phyloP scores from a whole-genome alignment of 2,329 filamentous ascomycete genomes.

The Dothideomycetes sp. region DNA sequence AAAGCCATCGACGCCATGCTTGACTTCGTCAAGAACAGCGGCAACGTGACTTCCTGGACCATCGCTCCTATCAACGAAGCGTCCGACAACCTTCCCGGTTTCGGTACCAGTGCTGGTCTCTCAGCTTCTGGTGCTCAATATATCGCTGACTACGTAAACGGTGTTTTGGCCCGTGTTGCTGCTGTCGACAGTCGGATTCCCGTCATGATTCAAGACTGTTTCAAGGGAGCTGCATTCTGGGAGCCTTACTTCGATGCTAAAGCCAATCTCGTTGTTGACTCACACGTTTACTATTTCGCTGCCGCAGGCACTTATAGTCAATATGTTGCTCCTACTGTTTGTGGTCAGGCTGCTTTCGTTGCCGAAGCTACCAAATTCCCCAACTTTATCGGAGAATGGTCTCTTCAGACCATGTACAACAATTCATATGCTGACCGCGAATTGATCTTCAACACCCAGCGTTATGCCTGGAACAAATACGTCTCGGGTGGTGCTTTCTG shows the following conservation, averaged over 20 bases:
- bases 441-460: conserved; percentile 25
- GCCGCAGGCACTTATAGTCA: conserved; percentile 15
- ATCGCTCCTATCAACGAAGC: conserved; percentile 15
- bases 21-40: conserved; percentile 13
- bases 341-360: conserved; percentile 17
- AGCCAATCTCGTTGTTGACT: conserved; percentile 21
- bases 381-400: conserved; percentile 26
- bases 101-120: conserved; percentile 26
- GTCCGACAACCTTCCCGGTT: conserved; percentile 27
- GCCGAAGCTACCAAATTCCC: conserved; percentile 18
- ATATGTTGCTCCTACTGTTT: conserved; percentile 16
- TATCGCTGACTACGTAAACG: conserved; percentile 27
- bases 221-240: conserved; percentile 19
- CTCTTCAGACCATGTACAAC: conserved; percentile 23
- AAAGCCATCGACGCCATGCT: conserved; percentile 13
- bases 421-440: conserved; percentile 25
- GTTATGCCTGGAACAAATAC: conserved; percentile 28
- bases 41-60: conserved; percentile 11
- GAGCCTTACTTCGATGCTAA: conserved; percentile 13
- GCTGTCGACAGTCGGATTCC: conserved; percentile 24
- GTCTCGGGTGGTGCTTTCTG: conserved; percentile 25
- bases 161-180: conserved; percentile 19
- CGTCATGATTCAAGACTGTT: conserved; percentile 26
- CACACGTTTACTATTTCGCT: conserved; percentile 24
- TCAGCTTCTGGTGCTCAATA: conserved; percentile 24